Conservation (phyloP, 257 asterid species). For the Solanum rostratum region DNA sequence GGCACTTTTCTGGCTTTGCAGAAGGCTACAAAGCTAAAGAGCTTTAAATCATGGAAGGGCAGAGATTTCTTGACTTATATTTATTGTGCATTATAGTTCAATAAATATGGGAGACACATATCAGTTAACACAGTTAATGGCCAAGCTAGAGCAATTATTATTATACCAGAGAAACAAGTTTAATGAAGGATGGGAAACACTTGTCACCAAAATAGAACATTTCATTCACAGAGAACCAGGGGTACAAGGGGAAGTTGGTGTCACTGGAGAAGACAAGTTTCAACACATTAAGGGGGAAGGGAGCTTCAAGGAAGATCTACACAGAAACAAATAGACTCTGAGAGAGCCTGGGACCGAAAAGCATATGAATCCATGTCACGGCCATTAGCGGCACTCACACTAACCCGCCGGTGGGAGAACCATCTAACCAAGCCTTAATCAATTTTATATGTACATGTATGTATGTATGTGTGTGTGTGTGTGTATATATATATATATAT, state of each 20-base stretch:
- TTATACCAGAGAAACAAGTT: neutral
- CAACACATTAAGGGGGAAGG: neutral
- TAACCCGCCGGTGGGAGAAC: too few species aligned
- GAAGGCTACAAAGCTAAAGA: neutral
- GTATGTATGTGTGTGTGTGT: too few species aligned
- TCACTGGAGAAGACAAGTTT: neutral
- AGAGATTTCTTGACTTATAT: neutral
- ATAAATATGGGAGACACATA: neutral
- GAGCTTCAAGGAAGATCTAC: neutral
- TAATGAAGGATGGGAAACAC: neutral
- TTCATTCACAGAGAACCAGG: neutral
- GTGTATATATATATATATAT: too few species aligned
- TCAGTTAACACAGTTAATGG: neutral
- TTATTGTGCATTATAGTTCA: neutral
- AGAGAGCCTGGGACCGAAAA: neutral
- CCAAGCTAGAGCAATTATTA: neutral
- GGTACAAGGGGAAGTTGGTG: neutral
- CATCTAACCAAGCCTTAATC: too few species aligned
- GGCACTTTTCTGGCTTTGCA: neutral
- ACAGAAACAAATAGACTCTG: too few species aligned
- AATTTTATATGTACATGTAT: too few species aligned
- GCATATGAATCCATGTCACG: neutral
- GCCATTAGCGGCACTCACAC: too few species aligned
- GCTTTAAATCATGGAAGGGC: neutral
- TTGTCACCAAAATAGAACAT: neutral